Evolutionary conservation across 2,329 filamentous ascomycete species (phyloP).

Genomic region (Cordyceps cateniannulata): DNA sequence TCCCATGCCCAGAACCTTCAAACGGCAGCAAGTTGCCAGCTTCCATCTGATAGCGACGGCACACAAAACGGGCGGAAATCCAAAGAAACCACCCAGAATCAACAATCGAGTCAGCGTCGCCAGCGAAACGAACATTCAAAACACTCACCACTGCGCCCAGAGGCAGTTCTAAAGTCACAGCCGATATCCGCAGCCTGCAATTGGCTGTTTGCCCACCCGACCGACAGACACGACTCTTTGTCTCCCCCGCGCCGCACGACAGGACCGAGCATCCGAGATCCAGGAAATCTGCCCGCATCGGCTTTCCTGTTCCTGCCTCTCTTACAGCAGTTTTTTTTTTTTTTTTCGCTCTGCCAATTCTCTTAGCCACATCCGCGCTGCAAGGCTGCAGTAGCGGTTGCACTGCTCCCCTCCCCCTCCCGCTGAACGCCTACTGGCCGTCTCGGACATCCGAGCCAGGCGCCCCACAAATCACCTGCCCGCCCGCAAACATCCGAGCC

Average conservation of each 20-base stretch:
- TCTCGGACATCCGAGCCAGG: conserved; percentile 12
- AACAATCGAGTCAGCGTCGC: background rate
- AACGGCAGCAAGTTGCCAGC: background rate
- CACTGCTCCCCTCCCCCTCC: background rate
- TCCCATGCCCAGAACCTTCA: background rate
- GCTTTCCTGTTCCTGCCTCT: background rate
- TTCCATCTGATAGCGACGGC: conserved; percentile 2
- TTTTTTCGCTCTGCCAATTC: background rate
- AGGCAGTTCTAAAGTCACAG: background rate
- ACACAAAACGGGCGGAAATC: background rate
- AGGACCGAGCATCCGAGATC: conserved; percentile 1
- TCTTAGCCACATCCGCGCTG: background rate
- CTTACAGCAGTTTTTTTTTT: background rate
- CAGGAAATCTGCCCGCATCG: background rate
- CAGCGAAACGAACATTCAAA: background rate
- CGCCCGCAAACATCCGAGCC: conserved; percentile 11
- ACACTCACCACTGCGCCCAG: background rate
- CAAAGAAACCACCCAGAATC: background rate
- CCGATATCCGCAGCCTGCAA: background rate
- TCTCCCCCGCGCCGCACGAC: background rate
- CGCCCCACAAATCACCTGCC: conserved; percentile 13
- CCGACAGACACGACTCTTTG: background rate
- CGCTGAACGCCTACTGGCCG: background rate
- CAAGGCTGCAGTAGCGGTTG: conserved; percentile 7
- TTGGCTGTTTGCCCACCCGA: conserved; percentile 3